Conservation (phyloP, 1,284 basidiomycete species). For the Amylostereum areolatum region DNA sequence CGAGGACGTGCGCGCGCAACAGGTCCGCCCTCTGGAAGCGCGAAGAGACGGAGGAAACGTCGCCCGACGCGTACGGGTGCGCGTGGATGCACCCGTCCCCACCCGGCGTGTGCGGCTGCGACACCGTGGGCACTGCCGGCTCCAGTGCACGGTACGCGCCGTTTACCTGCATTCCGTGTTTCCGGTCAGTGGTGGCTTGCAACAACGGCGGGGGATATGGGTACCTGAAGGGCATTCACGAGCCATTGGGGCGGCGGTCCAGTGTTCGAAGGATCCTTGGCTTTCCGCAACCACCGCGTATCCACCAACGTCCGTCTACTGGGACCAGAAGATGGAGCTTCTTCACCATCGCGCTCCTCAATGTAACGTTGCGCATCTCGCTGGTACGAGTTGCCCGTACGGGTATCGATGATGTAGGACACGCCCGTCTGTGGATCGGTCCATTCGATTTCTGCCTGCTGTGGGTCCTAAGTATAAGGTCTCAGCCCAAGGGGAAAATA, state of each 20-base stretch:
- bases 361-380: conserved; percentile 20
- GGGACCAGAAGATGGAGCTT: not conserved
- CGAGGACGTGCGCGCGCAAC: conserved; percentile 50
- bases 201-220: not conserved
- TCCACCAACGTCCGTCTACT: conserved; percentile 18
- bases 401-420: conserved; percentile 61
- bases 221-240: conserved; percentile 31
- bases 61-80: not conserved
- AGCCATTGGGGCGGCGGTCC: conserved; percentile 48
- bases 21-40: conserved; percentile 52
- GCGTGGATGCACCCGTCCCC: not conserved
- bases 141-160: not conserved
- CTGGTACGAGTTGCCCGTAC: conserved; percentile 54
- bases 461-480: not conserved
- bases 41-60: conserved; percentile 12
- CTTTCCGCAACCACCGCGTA: conserved; percentile 14
- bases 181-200: too few species aligned
- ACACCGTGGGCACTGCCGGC: too few species aligned
- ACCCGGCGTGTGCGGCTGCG: too few species aligned
- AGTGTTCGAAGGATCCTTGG: conserved; percentile 6
- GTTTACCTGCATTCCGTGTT: not conserved
- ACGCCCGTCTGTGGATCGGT: conserved; percentile 61
- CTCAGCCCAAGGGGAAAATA: not conserved
- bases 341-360: conserved; percentile 3
- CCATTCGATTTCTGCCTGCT: conserved; percentile 39